Percentiles rank a stretch among this genome's conserved stretches.
phyloP scores from a whole-genome alignment of 2,329 filamentous ascomycete genomes.

The Phaeophleospora eucalypticola region DNA sequence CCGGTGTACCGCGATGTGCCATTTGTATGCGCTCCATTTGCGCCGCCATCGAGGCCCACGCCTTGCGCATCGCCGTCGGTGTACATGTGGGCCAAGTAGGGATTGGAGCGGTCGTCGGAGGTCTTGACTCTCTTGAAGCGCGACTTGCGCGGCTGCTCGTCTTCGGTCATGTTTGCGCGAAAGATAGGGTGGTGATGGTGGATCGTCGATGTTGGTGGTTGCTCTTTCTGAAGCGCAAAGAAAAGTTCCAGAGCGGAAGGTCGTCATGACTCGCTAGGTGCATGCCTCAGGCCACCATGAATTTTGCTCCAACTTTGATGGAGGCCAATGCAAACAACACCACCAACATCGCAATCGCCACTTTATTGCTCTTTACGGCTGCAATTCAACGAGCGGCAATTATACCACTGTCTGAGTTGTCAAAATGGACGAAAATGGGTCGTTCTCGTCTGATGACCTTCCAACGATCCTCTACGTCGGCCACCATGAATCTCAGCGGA shows the following conservation, averaged over 20 bases:
- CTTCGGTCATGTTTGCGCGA: conserved; percentile 44
- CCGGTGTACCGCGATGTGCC: conserved; percentile 10
- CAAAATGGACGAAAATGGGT: conserved; percentile 8
- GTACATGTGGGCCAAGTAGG: conserved; percentile 89
- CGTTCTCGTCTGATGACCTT: conserved; percentile 27
- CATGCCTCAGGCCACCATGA: not conserved
- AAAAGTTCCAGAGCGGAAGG: not conserved
- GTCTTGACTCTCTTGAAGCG: conserved; percentile 49
- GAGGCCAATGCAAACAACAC: not conserved
- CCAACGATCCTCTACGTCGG: conserved; percentile 63
- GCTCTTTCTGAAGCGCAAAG: not conserved
- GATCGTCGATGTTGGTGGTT: not conserved
- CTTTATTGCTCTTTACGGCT: not conserved
- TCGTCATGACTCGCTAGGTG: not conserved
- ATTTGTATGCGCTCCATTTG: conserved; percentile 28
- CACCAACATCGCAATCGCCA: not conserved
- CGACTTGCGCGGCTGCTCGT: conserved; percentile 23
- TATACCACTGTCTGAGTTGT: no score
- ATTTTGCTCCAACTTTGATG: not conserved
- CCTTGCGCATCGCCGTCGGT: conserved; percentile 28
- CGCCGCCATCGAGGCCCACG: conserved; percentile 16
- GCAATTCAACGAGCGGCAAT: no score
- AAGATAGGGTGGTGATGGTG: not conserved
- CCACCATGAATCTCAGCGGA: conserved; percentile 65
- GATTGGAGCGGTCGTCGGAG: conserved; percentile 63